These are phyloP conservation scores for Suillus weaverae DNA, from an alignment of 768 basidiomycete genomes.

Conservation along the genomic window DNA sequence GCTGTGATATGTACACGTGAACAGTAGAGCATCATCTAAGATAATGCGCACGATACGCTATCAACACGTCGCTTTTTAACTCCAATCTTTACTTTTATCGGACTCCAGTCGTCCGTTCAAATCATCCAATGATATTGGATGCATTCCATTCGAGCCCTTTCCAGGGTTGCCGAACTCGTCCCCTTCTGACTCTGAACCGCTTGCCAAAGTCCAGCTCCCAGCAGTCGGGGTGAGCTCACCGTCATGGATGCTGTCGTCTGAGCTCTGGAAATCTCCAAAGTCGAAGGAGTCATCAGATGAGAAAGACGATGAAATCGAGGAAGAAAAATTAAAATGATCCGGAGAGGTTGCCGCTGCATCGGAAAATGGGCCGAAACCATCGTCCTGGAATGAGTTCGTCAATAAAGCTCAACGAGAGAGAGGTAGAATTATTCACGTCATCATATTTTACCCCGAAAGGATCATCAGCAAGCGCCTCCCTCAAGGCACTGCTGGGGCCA, in stretches of 20 bases:
- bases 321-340: slow-evolving; percentile 54
- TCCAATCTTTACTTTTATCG: slow-evolving; percentile 16
- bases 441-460: slow-evolving; percentile 51
- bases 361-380: slow-evolving; percentile 81
- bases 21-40: not conserved
- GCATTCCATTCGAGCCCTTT: slow-evolving; percentile 20
- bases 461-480: slow-evolving; percentile 43
- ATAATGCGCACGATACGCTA: not conserved
- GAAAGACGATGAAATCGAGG: slow-evolving; percentile 51
- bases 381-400: slow-evolving; percentile 39
- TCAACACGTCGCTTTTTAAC: not conserved
- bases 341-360: slow-evolving; percentile 53
- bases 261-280: slow-evolving; percentile 78
- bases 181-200: slow-evolving; percentile 33
- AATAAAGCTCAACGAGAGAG: slow-evolving; percentile 2
- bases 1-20: slow-evolving; percentile 4
- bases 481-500: slow-evolving; percentile 29
- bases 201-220: slow-evolving; percentile 71
- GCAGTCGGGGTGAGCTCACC: slow-evolving; percentile 61
- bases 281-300: slow-evolving; percentile 73
- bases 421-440: slow-evolving; percentile 43
- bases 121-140: slow-evolving; percentile 29
- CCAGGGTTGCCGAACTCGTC: slow-evolving; percentile 27
- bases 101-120: slow-evolving; percentile 23
- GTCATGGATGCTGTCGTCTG: slow-evolving; percentile 31